Percentiles rank a stretch among this genome's conserved stretches.
Conservation (phyloP, 345 rosid species). For the Firmiana major region DNA sequence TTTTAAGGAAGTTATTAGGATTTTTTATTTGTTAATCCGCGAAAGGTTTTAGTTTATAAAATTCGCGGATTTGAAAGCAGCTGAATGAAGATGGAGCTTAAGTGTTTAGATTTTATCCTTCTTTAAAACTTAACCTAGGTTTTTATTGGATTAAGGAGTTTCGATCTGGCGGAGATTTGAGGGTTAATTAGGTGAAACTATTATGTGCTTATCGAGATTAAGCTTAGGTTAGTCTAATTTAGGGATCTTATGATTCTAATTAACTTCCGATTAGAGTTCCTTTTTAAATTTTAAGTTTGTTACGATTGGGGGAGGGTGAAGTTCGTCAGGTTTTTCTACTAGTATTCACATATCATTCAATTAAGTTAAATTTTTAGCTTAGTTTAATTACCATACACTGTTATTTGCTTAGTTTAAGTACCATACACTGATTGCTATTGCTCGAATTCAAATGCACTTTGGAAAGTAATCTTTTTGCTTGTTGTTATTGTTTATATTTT, state of each 20-base stretch:
- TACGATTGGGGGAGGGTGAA: not conserved
- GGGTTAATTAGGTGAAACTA: constrained; percentile 2
- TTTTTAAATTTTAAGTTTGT: not conserved
- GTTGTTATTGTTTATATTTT: no score
- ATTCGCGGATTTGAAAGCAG: not conserved
- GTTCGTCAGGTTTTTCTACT: not conserved
- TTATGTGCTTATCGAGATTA: constrained; percentile 11
- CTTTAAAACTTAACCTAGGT: constrained; percentile 21
- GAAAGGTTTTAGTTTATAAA: not conserved
- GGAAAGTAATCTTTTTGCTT: not conserved
- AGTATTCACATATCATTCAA: not conserved
- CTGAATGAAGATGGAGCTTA: not conserved
- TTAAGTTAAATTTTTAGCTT: not conserved
- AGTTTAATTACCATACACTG: not conserved
- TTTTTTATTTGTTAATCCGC: constrained; percentile 18
- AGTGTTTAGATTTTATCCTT: not conserved
- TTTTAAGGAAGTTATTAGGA: not conserved
- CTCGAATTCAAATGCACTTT: not conserved
- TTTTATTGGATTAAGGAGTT: constrained; percentile 7
- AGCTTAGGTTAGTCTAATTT: constrained; percentile 3
- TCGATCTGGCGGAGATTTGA: constrained; percentile 22
- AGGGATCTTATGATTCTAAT: constrained; percentile 16
- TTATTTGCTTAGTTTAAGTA: not conserved
- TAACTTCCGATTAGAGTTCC: not conserved
- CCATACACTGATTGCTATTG: not conserved